Conservation (phyloP, 2,329 filamentous ascomycete species). For the Malbranchea zuffiana region DNA sequence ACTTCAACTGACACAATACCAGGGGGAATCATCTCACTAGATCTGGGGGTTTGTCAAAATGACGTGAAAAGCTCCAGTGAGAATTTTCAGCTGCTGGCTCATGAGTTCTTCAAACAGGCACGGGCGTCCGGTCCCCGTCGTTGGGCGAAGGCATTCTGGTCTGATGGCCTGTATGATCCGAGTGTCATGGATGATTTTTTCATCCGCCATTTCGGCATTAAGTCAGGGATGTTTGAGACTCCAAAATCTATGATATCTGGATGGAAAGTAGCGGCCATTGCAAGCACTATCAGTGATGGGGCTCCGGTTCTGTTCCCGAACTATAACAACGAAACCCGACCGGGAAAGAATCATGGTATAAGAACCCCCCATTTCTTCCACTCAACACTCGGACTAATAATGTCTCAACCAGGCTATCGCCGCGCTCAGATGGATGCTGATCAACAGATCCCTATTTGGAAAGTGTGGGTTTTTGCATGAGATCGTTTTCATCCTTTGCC, state of each 20-base stretch:
- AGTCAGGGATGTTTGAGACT: constrained; percentile 4
- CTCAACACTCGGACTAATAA: too few species aligned
- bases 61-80: neutral
- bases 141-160: neutral
- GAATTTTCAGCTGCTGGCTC: neutral
- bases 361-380: neutral
- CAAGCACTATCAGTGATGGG: constrained; percentile 2
- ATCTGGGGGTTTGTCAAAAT: constrained; percentile 5
- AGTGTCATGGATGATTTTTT: neutral
- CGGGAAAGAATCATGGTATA: constrained; percentile 1
- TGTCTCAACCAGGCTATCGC: constrained; percentile 4
- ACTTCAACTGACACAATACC: constrained; percentile 1
- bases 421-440: neutral
- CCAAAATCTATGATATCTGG: neutral
- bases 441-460: constrained; percentile 4
- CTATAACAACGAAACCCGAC: constrained; percentile 5
- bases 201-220: constrained; percentile 1
- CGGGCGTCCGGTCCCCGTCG: neutral
- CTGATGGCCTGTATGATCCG: constrained; percentile 1
- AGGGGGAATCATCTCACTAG: constrained; percentile 3
- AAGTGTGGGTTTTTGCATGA: constrained; percentile 8
- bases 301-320: constrained; percentile 7
- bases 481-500: neutral
- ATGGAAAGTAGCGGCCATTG: constrained; percentile 5
- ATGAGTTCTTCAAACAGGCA: neutral